phyloP scores from a whole-genome alignment of 2,329 filamentous ascomycete species.

The Stachybotrys chlorohalonatus region DNA sequence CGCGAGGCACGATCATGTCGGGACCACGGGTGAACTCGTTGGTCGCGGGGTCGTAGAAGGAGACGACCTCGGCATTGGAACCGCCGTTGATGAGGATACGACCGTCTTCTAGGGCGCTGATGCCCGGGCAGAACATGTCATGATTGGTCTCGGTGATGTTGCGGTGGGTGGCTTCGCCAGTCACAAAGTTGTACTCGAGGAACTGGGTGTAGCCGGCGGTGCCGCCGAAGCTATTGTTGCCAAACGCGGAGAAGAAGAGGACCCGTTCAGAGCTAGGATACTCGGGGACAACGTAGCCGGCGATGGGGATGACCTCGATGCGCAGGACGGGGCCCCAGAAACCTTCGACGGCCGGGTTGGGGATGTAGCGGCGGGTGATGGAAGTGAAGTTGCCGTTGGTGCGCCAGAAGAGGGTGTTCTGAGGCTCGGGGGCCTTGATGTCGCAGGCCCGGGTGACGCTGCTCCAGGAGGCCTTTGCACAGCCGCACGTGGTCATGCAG shows the following conservation, averaged over 20 bases:
- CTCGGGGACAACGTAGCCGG: conserved; percentile 9
- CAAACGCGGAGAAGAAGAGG: conserved; percentile 10
- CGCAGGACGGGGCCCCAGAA: conserved; percentile 9
- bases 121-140: conserved; percentile 49
- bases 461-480: conserved; percentile 11
- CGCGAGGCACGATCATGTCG: conserved; percentile 36
- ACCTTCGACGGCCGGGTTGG: conserved; percentile 2
- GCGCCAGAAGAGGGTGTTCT: conserved; percentile 8
- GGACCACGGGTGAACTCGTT: conserved; percentile 28
- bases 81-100: conserved; percentile 44
- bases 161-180: conserved; percentile 14
- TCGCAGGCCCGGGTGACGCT: conserved; percentile 10
- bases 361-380: conserved; percentile 1
- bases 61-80: conserved; percentile 36
- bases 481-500: conserved; percentile 5
- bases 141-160: conserved; percentile 32
- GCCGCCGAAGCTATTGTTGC: conserved; percentile 8
- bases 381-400: conserved; percentile 8
- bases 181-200: conserved; percentile 3
- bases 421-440: conserved; percentile 7
- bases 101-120: conserved; percentile 37
- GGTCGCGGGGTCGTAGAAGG: conserved; percentile 32
- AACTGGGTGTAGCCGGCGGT: conserved; percentile 10
- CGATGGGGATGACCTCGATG: conserved; percentile 7
- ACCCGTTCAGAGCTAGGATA: conserved; percentile 7